phyloP scores from a whole-genome alignment of 176 grass and related monocot species.

The Aegilops tauschii region DNA sequence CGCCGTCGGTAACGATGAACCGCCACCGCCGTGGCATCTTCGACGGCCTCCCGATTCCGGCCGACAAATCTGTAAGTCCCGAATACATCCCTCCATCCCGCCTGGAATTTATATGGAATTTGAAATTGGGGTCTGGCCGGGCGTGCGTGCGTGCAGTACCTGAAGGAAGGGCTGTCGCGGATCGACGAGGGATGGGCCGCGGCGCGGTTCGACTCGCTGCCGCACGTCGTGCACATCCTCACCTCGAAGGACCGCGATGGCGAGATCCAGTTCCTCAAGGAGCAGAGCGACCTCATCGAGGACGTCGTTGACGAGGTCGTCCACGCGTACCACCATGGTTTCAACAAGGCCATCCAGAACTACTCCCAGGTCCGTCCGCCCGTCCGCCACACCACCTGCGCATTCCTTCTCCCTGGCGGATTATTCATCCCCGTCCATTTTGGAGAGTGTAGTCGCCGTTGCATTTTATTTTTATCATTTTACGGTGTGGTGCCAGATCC shows the following conservation, averaged over 20 bases:
- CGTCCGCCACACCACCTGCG: neutral
- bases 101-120: neutral
- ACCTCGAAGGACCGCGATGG: constrained; percentile 88
- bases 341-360: constrained; percentile 98
- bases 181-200: constrained; percentile 91
- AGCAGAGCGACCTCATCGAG: constrained; percentile 91
- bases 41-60: constrained; percentile 83
- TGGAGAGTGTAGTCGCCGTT: neutral
- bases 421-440: neutral
- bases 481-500: constrained; percentile 47
- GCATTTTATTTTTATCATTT: constrained; percentile 26
- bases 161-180: constrained; percentile 80
- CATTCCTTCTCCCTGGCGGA: neutral
- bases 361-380: constrained; percentile 66
- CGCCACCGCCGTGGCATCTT: constrained; percentile 70
- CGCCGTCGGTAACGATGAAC: constrained; percentile 53
- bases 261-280: constrained; percentile 93
- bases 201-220: constrained; percentile 89
- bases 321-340: constrained; percentile 95
- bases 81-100: neutral
- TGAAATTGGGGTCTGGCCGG: neutral
- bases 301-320: constrained; percentile 94
- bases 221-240: constrained; percentile 94
- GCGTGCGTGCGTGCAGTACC: constrained; percentile 47
- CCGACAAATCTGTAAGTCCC: constrained; percentile 72